Percentiles rank a stretch among this genome's conserved stretches.
Conservation (phyloP, 2,329 filamentous ascomycete species). For the Fusarium chuoi region DNA sequence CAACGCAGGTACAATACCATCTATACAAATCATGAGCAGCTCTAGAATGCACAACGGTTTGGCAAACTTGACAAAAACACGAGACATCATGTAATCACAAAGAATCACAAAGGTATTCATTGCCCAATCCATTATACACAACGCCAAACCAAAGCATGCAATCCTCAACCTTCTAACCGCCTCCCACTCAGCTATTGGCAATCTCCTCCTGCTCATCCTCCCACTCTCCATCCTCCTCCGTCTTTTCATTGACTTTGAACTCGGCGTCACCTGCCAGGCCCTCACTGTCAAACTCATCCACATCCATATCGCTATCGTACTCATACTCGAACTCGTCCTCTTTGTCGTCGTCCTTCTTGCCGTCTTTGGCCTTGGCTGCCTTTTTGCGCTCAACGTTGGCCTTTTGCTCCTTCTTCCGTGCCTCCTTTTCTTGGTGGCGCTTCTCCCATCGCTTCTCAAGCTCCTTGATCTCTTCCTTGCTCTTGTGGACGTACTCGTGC, state of each 20-base stretch:
- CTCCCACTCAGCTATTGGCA: slow-evolving; percentile 39
- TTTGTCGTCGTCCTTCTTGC: slow-evolving; percentile 51
- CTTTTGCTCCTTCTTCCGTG: slow-evolving; percentile 81
- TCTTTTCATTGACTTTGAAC: slow-evolving; percentile 59
- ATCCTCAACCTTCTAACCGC: slow-evolving; percentile 11
- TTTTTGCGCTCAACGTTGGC: slow-evolving; percentile 92
- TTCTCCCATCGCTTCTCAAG: slow-evolving; percentile 87
- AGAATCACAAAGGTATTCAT: slow-evolving; percentile 39
- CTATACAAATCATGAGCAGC: background rate
- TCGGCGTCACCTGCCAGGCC: slow-evolving; percentile 61
- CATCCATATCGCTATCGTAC: slow-evolving; percentile 57
- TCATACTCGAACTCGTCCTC: slow-evolving; percentile 57
- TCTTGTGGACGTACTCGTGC: slow-evolving; percentile 95
- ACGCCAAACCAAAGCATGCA: slow-evolving; percentile 40
- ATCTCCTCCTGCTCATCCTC: slow-evolving; percentile 61
- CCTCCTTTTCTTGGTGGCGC: slow-evolving; percentile 82
- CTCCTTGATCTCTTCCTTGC: slow-evolving; percentile 77
- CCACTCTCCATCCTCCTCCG: slow-evolving; percentile 63
- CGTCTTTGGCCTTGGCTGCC: slow-evolving; percentile 54
- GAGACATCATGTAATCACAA: background rate
- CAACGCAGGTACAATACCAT: background rate
- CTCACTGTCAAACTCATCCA: slow-evolving; percentile 63
- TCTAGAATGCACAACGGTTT: background rate
- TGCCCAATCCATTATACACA: slow-evolving; percentile 38
- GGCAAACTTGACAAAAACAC: background rate